Base-by-base conservation (phyloP, 1,139 yeast genomes). In the Nakaseomyces nivariensis region DNA sequence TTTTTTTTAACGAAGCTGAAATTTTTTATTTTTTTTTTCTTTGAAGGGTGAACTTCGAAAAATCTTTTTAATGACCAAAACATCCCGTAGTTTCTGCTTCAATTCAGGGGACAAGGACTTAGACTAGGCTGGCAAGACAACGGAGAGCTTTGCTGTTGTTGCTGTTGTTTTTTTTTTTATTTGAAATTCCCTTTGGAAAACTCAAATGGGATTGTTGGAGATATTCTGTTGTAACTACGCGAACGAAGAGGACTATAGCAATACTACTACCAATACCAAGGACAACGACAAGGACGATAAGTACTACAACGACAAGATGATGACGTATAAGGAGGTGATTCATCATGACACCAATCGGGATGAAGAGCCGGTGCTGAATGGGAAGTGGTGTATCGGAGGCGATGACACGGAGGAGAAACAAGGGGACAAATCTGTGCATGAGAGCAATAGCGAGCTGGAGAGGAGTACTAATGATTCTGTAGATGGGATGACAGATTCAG, bases 341-440 rank as follows among this genome's bases (percentile, higher is more conserved):
- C 22, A 1, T 17, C 22, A 17, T 17, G 22, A 17, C 1, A 17
- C 22, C 3, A 17, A 17, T 17, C 22, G 22, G 24, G 25, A 26
- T 5, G 25, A 29, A 13, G 26, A 25, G 31, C 43, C 7, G 13
- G 34, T 41, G 10, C 25, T 41, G 44, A 41, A 41, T 6, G 44
- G 44, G 33, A 11, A 7, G 25, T 41, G 44, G 44, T n/a, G 34
- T 22, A 41, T 41, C 25, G 44, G 44, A n/a, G 38, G 44, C 17
- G 43, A 46, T 25, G 48, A 46, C 36, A 22, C 10, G 10, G 26
- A 37, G 26, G 32, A 24, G 29, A 24, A 38, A 6, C 24, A 41
- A n/a, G 25, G 5, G 33, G 27, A 29, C 34, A 41, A 41, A 25
- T n/a, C 44, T 11, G 25, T 41, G 4, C 11, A 41, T 11, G 44